Evolutionary conservation across 352 stramenopile genomes (phyloP), one percentile per base, ranked within the genome.

Genomic region (Phytopythium helicoides): DNA sequence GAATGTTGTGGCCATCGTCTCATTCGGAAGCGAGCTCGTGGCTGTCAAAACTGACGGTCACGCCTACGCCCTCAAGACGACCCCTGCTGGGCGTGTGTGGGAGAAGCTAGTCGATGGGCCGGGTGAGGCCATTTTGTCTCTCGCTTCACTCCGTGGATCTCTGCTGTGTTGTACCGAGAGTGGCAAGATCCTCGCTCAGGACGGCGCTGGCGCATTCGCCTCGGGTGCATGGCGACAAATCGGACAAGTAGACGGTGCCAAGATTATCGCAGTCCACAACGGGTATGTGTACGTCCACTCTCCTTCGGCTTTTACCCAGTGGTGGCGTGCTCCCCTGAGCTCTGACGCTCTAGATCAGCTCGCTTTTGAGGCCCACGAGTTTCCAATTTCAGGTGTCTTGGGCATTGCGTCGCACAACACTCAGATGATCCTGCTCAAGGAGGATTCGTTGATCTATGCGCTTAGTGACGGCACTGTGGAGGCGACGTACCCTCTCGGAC

Each of bases 381-480:
- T 76, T 4, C 36, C 47, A 10, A 41, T 82, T 38, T 47, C 51
- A 0, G 47, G 34, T 14, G 58, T 80, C 1, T 44, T 83, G 8
- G 83, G 83, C 6, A 62, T 94, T n/a, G 74, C 79, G 40, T 94
- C 80, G 18, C 84, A 92, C 67, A 86, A 90, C 56, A 73, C 78
- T 21, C 56, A 85, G 58, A 62, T 92, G 41, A 88, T 92, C 19
- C 26, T 91, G 14, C 68, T 94, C 10, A 75, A 65, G 28, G 48
- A 54, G 3, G 64, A 73, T 25, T 51, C 62, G 6, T 53, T 92
- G 19, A 38, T 66, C 26, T 90, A 74, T 40, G 71, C 70, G 18
- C 49, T 68, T 18, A 56, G 63, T 11, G 53, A 76, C 47, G 66
- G 63, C 12, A 61, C 54, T 0, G 48, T 84, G 8, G 67, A 79